phyloP scores from a whole-genome alignment of 169 alveolate species.

The Prorocentrum cordatum region DNA sequence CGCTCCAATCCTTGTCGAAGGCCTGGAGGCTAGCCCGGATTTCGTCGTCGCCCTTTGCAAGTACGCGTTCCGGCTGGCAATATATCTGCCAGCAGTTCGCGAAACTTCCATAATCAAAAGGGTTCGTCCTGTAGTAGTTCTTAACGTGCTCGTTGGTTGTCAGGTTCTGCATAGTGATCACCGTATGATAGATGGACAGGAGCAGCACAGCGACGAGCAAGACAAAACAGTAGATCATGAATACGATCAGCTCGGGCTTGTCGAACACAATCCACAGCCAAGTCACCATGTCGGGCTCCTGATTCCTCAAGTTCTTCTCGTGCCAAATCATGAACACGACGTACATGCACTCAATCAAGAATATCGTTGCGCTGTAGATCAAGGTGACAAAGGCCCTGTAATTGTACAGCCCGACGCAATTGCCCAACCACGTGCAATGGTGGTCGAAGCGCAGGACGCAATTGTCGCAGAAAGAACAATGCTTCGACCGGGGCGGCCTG shows the following conservation, averaged over 20 bases:
- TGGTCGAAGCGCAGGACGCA: slow-evolving; percentile 46
- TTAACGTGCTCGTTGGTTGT: slow-evolving; percentile 61
- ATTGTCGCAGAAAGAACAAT: slow-evolving; percentile 37
- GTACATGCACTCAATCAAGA: background rate
- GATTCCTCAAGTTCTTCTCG: too few species aligned
- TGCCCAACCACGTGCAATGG: slow-evolving; percentile 58
- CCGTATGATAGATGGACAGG: slow-evolving; percentile 48
- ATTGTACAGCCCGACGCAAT: slow-evolving; percentile 34
- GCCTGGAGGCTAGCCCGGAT: background rate
- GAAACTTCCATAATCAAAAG: slow-evolving; percentile 36
- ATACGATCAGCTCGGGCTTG: too few species aligned
- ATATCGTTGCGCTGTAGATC: slow-evolving; percentile 24
- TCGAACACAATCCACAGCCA: too few species aligned
- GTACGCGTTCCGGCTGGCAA: slow-evolving; percentile 28
- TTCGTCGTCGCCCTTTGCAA: slow-evolving; percentile 56
- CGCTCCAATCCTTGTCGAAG: too few species aligned
- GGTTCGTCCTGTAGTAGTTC: slow-evolving; percentile 46
- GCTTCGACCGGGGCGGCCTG: slow-evolving; percentile 58
- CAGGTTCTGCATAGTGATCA: slow-evolving; percentile 48
- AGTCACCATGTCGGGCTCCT: too few species aligned
- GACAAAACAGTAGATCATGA: slow-evolving; percentile 22
- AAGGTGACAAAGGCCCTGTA: slow-evolving; percentile 29
- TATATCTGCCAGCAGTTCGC: slow-evolving; percentile 32
- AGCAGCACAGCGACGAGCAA: slow-evolving; percentile 30
- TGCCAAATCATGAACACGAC: background rate